These are phyloP conservation scores for Trifolium fragiferum DNA, from an alignment of 306 rosid species.

Conservation along the genomic window DNA sequence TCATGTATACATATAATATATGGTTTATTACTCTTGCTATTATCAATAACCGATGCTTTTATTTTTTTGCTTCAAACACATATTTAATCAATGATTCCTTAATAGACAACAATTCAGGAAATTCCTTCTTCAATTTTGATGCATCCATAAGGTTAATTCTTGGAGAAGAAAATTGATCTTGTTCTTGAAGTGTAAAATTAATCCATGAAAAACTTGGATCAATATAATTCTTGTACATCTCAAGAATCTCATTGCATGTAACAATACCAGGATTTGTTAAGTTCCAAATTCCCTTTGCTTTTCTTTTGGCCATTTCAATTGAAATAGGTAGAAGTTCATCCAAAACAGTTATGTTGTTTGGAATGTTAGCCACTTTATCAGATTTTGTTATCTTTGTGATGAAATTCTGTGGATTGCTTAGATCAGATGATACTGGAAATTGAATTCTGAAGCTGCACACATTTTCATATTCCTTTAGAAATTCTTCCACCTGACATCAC, in stretches of 20 bases:
- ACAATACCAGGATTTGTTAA: conserved; percentile 67
- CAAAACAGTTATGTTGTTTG: conserved; percentile 61
- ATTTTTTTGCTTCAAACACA: conserved; percentile 40
- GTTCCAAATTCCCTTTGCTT: conserved; percentile 63
- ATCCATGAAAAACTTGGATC: conserved; percentile 57
- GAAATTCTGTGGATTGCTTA: conserved; percentile 63
- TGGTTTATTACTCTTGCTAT: conserved; percentile 14
- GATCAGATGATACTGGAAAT: conserved; percentile 64
- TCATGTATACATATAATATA: conserved; percentile 18
- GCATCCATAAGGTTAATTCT: conserved; percentile 52
- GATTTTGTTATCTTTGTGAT: conserved; percentile 58
- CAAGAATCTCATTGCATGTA: conserved; percentile 66
- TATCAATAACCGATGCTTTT: conserved; percentile 40
- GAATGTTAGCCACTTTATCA: conserved; percentile 57
- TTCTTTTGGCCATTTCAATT: conserved; percentile 65
- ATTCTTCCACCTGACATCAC: conserved; percentile 60
- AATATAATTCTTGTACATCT: conserved; percentile 65
- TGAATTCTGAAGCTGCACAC: conserved; percentile 64
- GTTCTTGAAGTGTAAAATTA: conserved; percentile 57
- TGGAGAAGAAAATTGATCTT: conserved; percentile 52
- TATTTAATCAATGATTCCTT: conserved; percentile 40
- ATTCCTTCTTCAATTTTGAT: conserved; percentile 40
- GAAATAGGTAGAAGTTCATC: conserved; percentile 68
- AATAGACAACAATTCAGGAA: conserved; percentile 30
- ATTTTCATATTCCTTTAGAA: conserved; percentile 63